A percentile compares a stretch with the other conserved stretches of the same genome.
These are phyloP conservation scores for Penicillium bialowiezense DNA, from an alignment of 495 filamentous ascomycete species.

Conservation along the genomic window DNA sequence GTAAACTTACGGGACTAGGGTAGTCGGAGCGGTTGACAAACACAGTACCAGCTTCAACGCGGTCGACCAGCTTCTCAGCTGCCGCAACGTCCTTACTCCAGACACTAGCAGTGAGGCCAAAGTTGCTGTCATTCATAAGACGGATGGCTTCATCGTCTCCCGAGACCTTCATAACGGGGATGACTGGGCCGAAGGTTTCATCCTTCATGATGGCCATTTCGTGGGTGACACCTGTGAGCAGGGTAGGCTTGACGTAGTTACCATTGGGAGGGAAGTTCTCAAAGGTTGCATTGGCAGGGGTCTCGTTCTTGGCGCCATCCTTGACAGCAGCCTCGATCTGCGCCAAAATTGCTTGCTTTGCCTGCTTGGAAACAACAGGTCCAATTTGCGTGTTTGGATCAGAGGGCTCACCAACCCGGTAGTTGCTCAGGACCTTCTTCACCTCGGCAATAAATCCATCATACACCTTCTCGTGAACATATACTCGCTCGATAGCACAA, in stretches of 20 bases:
- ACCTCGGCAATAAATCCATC: slow-evolving; percentile 74
- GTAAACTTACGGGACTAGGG: slow-evolving; percentile 72
- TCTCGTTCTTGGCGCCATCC: slow-evolving; percentile 78
- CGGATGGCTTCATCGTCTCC: slow-evolving; percentile 73
- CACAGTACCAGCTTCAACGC: slow-evolving; percentile 89
- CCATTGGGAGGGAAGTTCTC: slow-evolving; percentile 62
- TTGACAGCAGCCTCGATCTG: slow-evolving; percentile 79
- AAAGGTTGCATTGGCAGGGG: slow-evolving; percentile 76
- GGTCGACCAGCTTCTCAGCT: slow-evolving; percentile 70
- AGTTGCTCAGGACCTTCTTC: slow-evolving; percentile 77
- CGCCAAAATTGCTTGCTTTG: slow-evolving; percentile 64
- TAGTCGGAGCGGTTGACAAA: slow-evolving; percentile 92
- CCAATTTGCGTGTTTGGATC: slow-evolving; percentile 76
- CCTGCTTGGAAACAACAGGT: slow-evolving; percentile 76
- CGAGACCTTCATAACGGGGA: slow-evolving; percentile 84
- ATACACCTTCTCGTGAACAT: slow-evolving; percentile 78
- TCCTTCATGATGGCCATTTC: slow-evolving; percentile 84
- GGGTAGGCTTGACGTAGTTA: slow-evolving; percentile 81
- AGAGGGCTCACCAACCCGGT: slow-evolving; percentile 81
- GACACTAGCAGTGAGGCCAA: slow-evolving; percentile 87
- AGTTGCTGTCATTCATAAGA: slow-evolving; percentile 89
- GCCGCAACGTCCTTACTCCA: slow-evolving; percentile 84
- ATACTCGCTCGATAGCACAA: slow-evolving; percentile 84
- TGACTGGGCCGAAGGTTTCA: slow-evolving; percentile 91
- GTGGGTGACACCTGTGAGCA: slow-evolving; percentile 75